phyloP scores from a whole-genome alignment of 768 basidiomycete species.

The Mycena haematopus region DNA sequence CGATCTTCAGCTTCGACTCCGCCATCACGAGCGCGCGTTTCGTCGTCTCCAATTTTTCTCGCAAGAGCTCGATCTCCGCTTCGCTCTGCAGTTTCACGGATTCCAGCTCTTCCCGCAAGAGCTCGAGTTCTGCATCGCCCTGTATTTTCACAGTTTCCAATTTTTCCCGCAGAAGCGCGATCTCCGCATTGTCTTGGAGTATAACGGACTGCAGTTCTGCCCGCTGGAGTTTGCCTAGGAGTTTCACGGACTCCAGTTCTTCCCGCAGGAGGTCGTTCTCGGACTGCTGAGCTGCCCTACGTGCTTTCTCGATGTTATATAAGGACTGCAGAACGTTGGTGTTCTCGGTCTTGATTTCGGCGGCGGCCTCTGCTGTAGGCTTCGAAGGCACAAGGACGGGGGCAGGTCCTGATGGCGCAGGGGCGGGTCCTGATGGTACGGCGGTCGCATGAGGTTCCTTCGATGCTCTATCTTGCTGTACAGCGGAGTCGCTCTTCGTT shows the following conservation, averaged over 20 bases:
- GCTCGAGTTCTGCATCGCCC: neutral
- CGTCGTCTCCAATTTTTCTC: constrained; percentile 3
- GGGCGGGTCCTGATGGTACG: too few relatives aligned
- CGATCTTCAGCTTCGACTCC: constrained; percentile 23
- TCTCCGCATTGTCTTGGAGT: neutral
- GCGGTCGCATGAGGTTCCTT: neutral
- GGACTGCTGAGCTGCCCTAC: neutral
- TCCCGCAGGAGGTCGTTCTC: neutral
- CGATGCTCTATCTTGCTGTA: neutral
- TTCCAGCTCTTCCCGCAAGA: neutral
- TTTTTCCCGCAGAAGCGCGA: neutral
- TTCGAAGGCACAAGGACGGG: too few relatives aligned
- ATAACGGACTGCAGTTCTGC: neutral
- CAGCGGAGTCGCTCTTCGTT: neutral
- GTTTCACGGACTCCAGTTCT: neutral
- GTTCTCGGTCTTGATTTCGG: neutral
- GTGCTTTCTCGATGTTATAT: constrained; percentile 7
- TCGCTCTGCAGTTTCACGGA: neutral
- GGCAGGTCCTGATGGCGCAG: too few relatives aligned
- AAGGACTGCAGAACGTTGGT: neutral
- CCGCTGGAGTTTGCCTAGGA: too few relatives aligned
- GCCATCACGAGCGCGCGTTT: constrained; percentile 16
- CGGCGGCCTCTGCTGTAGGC: neutral
- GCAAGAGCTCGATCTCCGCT: constrained; percentile 11
- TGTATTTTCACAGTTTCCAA: neutral